Evolutionary conservation across 1,284 basidiomycete genomes (phyloP), one percentile per base, ranked within the genome.

Genomic region (Leccinum solheimii): DNA sequence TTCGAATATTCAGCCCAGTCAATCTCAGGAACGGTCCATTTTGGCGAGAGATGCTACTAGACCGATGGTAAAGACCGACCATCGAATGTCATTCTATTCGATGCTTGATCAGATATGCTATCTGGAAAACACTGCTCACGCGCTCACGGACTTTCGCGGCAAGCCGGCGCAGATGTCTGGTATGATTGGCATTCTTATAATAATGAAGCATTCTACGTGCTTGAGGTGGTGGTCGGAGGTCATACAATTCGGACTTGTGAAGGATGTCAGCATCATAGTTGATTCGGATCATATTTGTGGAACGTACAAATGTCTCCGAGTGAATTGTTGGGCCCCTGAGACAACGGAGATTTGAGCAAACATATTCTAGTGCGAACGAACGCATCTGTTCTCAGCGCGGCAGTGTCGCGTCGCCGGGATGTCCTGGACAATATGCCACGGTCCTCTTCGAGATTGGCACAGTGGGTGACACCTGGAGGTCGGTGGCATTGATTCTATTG

Each of bases 381-480:
- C 14, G 50, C n/a, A 52, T 52, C 49, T 30, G 14, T 48, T 57
- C 57, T 19, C 27, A 40, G 32, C 16, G 3, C 16, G 16, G 26
- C n/a, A 50, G 23, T 23, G 26, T 23, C 11, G 34, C 21, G 14
- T 54, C 21, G 43, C 19, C 43, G 11, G 43, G 43, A 26, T 19
- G 9, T 5, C 59, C 27, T 10, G 34, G 34, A 23, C 34, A n/a
- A 61, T 52, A 32, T 32, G 9, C 38, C 36, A 14, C 26, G 8
- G 16, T 32, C 23, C 21, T 30, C 30, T 34, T 49, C 3, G 57
- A 32, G 50, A 19, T 63, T 64, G 36, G 48, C 60, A 13, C 40
- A 51, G 19, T 14, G 36, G 23, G 21, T 45, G n/a, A 19, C 40
- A 43, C 30, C 61, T 14, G 30, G 51, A 34, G n/a, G 26, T n/a